phyloP scores from a whole-genome alignment of 2,329 filamentous ascomycete species.

The Fusarium sp. region DNA sequence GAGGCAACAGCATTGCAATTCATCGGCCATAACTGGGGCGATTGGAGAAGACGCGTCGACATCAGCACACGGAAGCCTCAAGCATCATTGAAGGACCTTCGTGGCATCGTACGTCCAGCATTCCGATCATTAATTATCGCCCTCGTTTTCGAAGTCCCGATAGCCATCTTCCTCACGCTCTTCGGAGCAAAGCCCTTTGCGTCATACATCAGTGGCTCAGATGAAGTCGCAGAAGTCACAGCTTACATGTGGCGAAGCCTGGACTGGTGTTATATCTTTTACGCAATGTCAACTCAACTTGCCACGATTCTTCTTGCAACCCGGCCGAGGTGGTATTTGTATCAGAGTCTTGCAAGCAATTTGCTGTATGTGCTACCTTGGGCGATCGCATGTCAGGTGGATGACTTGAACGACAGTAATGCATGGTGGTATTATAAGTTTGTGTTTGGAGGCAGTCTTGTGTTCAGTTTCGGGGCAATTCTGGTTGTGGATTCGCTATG shows the following conservation, averaged over 20 bases:
- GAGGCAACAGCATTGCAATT: conserved; percentile 74
- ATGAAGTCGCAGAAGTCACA: conserved; percentile 67
- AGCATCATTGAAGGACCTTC: conserved; percentile 29
- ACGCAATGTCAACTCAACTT: conserved; percentile 72
- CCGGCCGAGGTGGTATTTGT: conserved; percentile 72
- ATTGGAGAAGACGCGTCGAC: conserved; percentile 50
- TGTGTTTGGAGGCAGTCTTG: conserved; percentile 74
- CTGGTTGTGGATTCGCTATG: conserved; percentile 60
- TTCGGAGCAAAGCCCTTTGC: conserved; percentile 70
- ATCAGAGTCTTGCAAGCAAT: conserved; percentile 73
- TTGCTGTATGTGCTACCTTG: conserved; percentile 75
- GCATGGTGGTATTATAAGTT: conserved; percentile 75
- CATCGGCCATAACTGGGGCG: conserved; percentile 73
- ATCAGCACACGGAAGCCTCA: conserved; percentile 27
- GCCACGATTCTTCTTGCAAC: conserved; percentile 73
- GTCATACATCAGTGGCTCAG: conserved; percentile 66
- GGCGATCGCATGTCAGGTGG: conserved; percentile 69
- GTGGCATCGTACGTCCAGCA: conserved; percentile 61
- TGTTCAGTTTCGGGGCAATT: conserved; percentile 72
- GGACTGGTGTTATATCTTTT: conserved; percentile 77
- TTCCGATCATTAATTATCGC: conserved; percentile 63
- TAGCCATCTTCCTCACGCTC: conserved; percentile 70
- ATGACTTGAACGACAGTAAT: conserved; percentile 58
- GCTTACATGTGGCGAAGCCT: conserved; percentile 72
- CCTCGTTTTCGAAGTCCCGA: conserved; percentile 66